phyloP scores from a whole-genome alignment of 164 flowering plant genomes.

The Aristolochia californica region DNA sequence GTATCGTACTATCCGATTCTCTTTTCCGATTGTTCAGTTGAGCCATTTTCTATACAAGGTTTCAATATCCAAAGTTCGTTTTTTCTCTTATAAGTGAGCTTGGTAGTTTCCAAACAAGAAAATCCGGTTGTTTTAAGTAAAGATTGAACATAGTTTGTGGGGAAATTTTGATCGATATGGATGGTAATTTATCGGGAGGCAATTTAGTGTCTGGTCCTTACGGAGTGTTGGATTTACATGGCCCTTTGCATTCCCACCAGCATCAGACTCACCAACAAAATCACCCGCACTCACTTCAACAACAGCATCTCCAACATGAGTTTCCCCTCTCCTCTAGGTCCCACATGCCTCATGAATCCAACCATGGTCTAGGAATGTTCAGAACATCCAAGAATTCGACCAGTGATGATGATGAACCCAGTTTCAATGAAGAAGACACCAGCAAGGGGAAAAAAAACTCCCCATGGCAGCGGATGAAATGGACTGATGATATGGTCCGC shows the following conservation, averaged over 20 bases:
- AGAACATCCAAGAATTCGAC: conserved; percentile 5
- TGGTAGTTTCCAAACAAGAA: too few species aligned
- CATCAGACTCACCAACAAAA: conserved; percentile 4
- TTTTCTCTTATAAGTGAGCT: too few species aligned
- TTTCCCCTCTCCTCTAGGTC: conserved; percentile 7
- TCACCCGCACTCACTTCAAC: conserved; percentile 6
- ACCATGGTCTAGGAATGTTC: background rate
- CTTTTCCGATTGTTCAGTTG: too few species aligned
- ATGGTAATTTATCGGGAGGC: conserved; percentile 12
- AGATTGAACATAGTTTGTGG: background rate
- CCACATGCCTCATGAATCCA: conserved; percentile 2
- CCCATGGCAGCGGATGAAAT: conserved; percentile 18
- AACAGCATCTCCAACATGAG: conserved; percentile 12
- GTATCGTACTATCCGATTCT: too few species aligned
- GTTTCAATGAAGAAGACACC: conserved; percentile 11
- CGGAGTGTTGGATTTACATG: conserved; percentile 11
- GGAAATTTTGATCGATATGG: conserved; percentile 3
- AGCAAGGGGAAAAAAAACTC: conserved; percentile 15
- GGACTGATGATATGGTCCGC: conserved; percentile 14
- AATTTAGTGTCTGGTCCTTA: conserved; percentile 10
- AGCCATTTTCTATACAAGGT: too few species aligned
- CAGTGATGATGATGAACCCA: conserved; percentile 16
- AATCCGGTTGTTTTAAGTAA: too few species aligned
- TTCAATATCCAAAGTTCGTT: too few species aligned
- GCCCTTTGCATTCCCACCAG: conserved; percentile 9